These are phyloP conservation scores for Sphaerulina musiva DNA, from an alignment of 2,329 filamentous ascomycete species.

Conservation along the genomic window DNA sequence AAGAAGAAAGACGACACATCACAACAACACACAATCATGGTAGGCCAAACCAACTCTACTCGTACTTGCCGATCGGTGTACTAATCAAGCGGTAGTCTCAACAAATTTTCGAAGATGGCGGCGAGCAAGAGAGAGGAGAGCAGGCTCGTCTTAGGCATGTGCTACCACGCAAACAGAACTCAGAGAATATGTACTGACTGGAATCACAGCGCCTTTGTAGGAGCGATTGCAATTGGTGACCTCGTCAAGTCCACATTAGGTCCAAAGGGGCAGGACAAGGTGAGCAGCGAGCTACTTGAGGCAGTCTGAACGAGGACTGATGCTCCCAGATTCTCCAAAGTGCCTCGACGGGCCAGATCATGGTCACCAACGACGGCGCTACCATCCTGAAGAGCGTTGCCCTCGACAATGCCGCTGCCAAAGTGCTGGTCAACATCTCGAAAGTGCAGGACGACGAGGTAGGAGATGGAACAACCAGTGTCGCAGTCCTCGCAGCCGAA, in stretches of 20 bases:
- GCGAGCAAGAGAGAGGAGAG: constrained; percentile 24
- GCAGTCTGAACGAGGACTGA: constrained; percentile 61
- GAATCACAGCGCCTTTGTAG: constrained; percentile 67
- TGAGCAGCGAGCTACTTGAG: constrained; percentile 48
- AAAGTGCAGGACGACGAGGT: constrained; percentile 99
- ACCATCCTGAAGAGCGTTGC: constrained; percentile 98
- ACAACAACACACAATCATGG: too few species aligned
- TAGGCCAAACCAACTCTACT: too few species aligned
- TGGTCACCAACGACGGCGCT: constrained; percentile 98
- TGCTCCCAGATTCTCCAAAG: constrained; percentile 27
- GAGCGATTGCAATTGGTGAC: constrained; percentile 94
- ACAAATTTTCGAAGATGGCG: constrained; percentile 23
- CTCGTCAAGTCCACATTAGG: constrained; percentile 95
- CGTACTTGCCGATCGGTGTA: too few species aligned
- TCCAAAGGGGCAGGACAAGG: constrained; percentile 99
- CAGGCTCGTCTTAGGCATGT: constrained; percentile 24
- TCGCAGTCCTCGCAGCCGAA: constrained; percentile 90
- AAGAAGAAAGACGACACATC: too few species aligned
- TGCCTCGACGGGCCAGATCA: constrained; percentile 86
- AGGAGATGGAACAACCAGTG: constrained; percentile 96
- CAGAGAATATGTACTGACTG: constrained; percentile 11
- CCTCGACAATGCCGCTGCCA: constrained; percentile 94
- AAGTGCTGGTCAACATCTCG: constrained; percentile 97
- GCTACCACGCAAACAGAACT: background rate
- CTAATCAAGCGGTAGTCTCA: constrained; percentile 9